Conservation (phyloP, 169 alveolate species). For the Plasmodium cynomolgi region DNA sequence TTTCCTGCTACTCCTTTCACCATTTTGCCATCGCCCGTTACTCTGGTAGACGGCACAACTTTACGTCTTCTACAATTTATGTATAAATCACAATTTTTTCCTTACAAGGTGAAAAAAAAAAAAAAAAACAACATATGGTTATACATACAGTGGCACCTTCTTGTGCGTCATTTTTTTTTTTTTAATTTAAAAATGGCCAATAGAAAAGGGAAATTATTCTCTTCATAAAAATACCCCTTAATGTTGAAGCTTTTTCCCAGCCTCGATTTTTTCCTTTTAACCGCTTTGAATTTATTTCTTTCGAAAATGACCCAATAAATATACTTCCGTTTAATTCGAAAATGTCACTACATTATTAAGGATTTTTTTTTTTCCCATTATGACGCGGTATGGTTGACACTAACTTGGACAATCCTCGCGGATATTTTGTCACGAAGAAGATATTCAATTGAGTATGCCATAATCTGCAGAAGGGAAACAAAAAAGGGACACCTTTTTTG, state of each 20-base stretch:
- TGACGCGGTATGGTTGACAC: neutral
- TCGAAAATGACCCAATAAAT: neutral
- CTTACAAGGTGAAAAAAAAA: neutral
- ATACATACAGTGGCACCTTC: neutral
- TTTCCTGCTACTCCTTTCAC: neutral
- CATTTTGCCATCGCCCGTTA: neutral
- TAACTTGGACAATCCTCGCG: neutral
- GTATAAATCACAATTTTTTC: neutral
- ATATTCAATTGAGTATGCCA: neutral
- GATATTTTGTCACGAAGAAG: neutral
- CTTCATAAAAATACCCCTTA: neutral
- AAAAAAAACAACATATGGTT: neutral
- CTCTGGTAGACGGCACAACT: neutral
- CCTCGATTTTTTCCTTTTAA: neutral
- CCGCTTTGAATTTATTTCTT: neutral
- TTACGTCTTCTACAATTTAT: neutral
- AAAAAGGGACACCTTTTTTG: neutral
- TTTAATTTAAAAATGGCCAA: neutral
- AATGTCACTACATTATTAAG: neutral
- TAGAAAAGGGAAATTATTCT: neutral
- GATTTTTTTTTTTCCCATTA: neutral
- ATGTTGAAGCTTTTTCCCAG: neutral
- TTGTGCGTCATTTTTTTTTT: neutral
- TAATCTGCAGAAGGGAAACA: neutral
- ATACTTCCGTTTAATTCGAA: neutral